Conservation (phyloP, 164 flowering plant species). For the Houttuynia cordata region DNA sequence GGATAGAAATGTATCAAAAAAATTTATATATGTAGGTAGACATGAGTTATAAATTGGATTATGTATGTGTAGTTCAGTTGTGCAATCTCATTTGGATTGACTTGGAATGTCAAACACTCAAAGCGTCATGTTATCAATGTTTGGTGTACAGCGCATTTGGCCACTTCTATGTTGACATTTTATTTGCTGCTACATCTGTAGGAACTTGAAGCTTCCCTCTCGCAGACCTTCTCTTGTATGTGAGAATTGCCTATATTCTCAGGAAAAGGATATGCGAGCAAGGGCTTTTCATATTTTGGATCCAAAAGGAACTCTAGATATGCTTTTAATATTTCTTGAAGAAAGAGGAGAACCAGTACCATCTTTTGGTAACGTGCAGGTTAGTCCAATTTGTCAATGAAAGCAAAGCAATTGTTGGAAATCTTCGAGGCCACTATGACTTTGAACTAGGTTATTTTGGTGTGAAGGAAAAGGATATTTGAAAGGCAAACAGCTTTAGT, state of each 20-base stretch:
- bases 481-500: too few relatives aligned
- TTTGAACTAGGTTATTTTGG: background rate
- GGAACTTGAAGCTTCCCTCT: constrained; percentile 91
- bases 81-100: background rate
- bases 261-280: constrained; percentile 53
- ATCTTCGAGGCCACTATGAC: background rate
- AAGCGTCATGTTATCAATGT: background rate
- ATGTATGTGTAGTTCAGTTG: too few relatives aligned
- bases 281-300: constrained; percentile 90
- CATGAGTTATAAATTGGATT: background rate
- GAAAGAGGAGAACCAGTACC: constrained; percentile 49
- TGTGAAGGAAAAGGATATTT: background rate
- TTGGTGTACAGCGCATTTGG: background rate
- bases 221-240: constrained; percentile 77
- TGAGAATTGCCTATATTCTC: constrained; percentile 78
- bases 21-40: too few relatives aligned
- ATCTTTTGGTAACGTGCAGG: constrained; percentile 32
- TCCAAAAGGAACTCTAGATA: constrained; percentile 72
- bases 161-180: background rate
- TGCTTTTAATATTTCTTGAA: constrained; percentile 81
- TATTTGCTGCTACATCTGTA: constrained; percentile 10
- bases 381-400: constrained; percentile 5
- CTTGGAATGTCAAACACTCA: background rate
- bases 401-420: background rate
- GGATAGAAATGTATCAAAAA: too few relatives aligned